Base-by-base conservation (phyloP, 2,329 filamentous ascomycete genomes). In the Rugonectria rugulosa region DNA sequence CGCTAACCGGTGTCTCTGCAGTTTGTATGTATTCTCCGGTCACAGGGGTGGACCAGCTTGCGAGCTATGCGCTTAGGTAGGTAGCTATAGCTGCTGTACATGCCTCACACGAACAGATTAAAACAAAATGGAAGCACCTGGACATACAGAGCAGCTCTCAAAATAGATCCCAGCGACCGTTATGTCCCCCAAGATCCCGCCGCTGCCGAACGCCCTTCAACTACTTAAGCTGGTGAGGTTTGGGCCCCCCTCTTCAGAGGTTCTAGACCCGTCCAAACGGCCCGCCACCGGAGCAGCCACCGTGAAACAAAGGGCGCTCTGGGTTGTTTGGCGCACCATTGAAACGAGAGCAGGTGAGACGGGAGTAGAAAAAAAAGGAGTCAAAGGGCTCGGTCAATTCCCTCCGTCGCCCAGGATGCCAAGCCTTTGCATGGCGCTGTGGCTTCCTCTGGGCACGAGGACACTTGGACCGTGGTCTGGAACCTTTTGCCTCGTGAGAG, bases 391-490 rank as follows among this genome's bases (percentile, higher is more conserved):
- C n/a, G n/a, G n/a, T n/a, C 24, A 32, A 27, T 34, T 15, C 36
- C 24, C 27, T 10, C 40, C 12, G 37, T 38, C 37, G 43, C 51
- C 43, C 37, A 42, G 51, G 27, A 36, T 29, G 51, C 51, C 37
- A 43, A 47, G 44, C 38, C 24, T 9, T 4, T 17, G 7, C 14
- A n/a, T 26, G 40, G n/a, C 45, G 43, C 46, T 52, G 63, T 65
- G 63, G 63, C 63, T 65, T n/a, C n/a, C n/a, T n/a, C 56, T 53
- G 56, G 53, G 53, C 63, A 65, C 60, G 63, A 58, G 60, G 58
- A 59, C 60, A 54, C 44, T 42, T 51, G 53, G 29, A n/a, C 53
- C 38, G 46, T 21, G 55, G 57, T 60, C 57, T 60, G 50, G 57
- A 60, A 38, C 57, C 21, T 20, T n/a, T n/a, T n/a, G n/a, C 40